phyloP scores from a whole-genome alignment of 768 basidiomycete species.

The Chlorophyllum brunneum region DNA sequence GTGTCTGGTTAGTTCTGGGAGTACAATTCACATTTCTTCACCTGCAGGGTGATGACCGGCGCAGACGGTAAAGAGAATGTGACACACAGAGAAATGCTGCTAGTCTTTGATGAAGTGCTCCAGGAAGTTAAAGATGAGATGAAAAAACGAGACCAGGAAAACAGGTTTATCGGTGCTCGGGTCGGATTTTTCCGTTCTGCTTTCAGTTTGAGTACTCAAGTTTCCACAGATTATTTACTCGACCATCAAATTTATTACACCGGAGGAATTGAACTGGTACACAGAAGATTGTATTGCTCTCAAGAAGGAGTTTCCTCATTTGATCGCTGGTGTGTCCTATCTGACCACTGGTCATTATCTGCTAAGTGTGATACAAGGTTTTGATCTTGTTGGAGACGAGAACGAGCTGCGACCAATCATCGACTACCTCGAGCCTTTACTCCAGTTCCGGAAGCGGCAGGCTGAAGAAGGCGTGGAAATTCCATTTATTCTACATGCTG shows the following conservation, averaged over 20 bases:
- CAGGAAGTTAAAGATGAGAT: constrained; percentile 52
- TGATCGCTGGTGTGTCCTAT: constrained; percentile 53
- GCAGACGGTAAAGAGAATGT: constrained; percentile 54
- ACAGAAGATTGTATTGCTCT: constrained; percentile 69
- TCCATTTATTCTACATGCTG: constrained; percentile 77
- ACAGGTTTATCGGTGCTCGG: constrained; percentile 64
- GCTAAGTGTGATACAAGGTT: constrained; percentile 41
- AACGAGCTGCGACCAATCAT: constrained; percentile 55
- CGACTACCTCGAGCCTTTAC: constrained; percentile 57
- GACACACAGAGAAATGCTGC: constrained; percentile 56
- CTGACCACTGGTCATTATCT: no score
- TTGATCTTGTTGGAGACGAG: constrained; percentile 80
- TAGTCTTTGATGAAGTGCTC: constrained; percentile 47
- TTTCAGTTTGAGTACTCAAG: background rate
- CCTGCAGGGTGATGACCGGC: constrained; percentile 51
- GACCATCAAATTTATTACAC: constrained; percentile 51
- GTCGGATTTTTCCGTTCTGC: constrained; percentile 28
- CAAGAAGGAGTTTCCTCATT: constrained; percentile 72
- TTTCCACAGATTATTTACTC: constrained; percentile 63
- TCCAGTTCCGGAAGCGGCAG: constrained; percentile 54
- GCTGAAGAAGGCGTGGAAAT: constrained; percentile 57
- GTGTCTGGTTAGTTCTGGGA: no score
- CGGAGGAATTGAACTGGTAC: constrained; percentile 59
- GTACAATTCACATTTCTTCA: no score
- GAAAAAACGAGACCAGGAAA: constrained; percentile 45